Evolutionary conservation across 768 basidiomycete genomes (phyloP), one percentile per base, ranked within the genome.

Genomic region (Leccinum arenicola): DNA sequence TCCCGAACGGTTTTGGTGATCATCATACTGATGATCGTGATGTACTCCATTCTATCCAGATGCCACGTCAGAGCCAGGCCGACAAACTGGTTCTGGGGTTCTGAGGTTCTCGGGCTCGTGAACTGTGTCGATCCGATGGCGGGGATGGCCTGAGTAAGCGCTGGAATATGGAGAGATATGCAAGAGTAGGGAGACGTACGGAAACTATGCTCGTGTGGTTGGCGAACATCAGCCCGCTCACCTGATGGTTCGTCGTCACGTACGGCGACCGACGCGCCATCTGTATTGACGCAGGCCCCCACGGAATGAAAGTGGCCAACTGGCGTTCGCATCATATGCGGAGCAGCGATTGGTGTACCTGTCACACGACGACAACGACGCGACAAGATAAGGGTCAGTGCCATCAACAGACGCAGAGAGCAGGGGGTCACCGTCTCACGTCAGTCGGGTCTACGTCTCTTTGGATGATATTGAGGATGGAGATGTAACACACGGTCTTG

Each of bases 381-480:
- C 4, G 21, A 47, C 38, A 4, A 40, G 17, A 40, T 17, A 40
- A 17, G 38, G 38, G 35, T 47, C 58, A 58, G 35, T 36, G 19
- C 21, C 6, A 10, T 11, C 14, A 6, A 50, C 51, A 38, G 27
- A 40, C 43, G 29, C 29, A 40, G 33, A 19, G 21, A 45, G 38
- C 17, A 25, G 6, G 29, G n/a, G 25, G 54, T 54, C 49, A 57
- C 21, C 50, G 23, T 35, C 65, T 61, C 70, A 95, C 96, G 73
- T 98, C 97, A 17, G 93, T 96, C 2, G 97, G 95, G 70, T 99
- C 97, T 5, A 99, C 94, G 64, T 99, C 95, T 19, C 96, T 95
- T 74, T 97, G 94, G 56, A 99, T 99, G 72, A 99, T 97, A 75
- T 98, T 98, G 66, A 99, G 80, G 66, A 95, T 95, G 25, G 95